Conservation (phyloP, 1,284 basidiomycete species). For the Pseudozyma sp. region DNA sequence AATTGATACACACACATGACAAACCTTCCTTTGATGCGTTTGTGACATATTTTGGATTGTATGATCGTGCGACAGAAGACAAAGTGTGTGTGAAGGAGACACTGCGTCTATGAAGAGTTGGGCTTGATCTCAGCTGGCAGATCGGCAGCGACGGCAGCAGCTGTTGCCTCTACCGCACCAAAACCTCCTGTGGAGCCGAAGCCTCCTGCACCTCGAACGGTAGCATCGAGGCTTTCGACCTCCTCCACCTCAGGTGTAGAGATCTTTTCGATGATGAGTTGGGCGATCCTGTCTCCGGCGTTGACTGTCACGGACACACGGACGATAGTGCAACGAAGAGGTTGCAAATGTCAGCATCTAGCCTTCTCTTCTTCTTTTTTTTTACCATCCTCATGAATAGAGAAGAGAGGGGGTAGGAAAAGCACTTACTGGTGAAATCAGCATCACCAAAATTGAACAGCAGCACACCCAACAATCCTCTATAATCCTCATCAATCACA, state of each 20-base stretch:
- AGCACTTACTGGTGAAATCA: constrained; percentile 82
- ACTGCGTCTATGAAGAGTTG: neutral
- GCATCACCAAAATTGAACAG: constrained; percentile 87
- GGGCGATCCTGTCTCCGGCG: constrained; percentile 91
- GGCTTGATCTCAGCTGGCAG: constrained; percentile 24
- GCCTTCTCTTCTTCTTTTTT: neutral
- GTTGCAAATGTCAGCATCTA: neutral
- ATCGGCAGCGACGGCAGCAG: constrained; percentile 31
- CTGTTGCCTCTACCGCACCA: constrained; percentile 25
- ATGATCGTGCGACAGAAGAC: neutral
- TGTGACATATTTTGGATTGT: neutral
- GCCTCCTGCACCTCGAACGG: constrained; percentile 84
- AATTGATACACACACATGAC: neutral
- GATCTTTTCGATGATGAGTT: constrained; percentile 91
- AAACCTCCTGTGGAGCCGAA: constrained; percentile 91
- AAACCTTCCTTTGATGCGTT: neutral
- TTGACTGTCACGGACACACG: constrained; percentile 79
- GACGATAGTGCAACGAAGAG: too few species aligned
- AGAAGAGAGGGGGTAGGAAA: neutral
- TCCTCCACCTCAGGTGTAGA: constrained; percentile 85
- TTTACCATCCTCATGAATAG: too few species aligned
- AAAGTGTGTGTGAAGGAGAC: neutral
- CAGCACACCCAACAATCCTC: constrained; percentile 90
- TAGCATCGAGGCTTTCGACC: constrained; percentile 86
- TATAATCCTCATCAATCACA: constrained; percentile 95